These are phyloP conservation scores for Myrmaecium sp. DNA, from an alignment of 2,329 filamentous ascomycete species.

Conservation along the genomic window DNA sequence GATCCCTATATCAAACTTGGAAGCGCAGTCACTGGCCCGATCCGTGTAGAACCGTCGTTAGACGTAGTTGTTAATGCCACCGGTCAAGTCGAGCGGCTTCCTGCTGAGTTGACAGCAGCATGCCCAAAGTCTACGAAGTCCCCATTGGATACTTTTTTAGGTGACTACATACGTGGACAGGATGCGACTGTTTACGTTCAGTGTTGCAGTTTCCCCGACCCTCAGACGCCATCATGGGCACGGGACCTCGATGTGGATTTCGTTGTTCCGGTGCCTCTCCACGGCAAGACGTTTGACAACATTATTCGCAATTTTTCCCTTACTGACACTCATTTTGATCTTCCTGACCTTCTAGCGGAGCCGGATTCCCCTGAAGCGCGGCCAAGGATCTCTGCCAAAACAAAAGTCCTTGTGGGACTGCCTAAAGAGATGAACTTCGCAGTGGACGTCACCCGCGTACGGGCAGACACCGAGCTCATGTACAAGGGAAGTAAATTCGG, in stretches of 20 bases:
- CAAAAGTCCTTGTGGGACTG: slow-evolving; percentile 60
- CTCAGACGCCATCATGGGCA: slow-evolving; percentile 66
- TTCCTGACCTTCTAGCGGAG: slow-evolving; percentile 67
- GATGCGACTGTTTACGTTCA: slow-evolving; percentile 68
- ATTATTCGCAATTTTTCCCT: slow-evolving; percentile 79
- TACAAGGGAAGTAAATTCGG: slow-evolving; percentile 68
- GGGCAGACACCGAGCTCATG: slow-evolving; percentile 62
- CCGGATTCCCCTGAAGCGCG: slow-evolving; percentile 55
- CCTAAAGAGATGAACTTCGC: slow-evolving; percentile 79
- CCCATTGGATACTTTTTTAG: slow-evolving; percentile 68
- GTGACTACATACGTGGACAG: slow-evolving; percentile 65
- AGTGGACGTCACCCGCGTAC: slow-evolving; percentile 59
- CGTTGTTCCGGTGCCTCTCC: slow-evolving; percentile 69
- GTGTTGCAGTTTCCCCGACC: slow-evolving; percentile 50
- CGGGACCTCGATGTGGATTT: slow-evolving; percentile 64
- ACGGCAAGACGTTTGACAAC: slow-evolving; percentile 63
- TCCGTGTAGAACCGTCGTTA: slow-evolving; percentile 51
- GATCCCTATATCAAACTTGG: slow-evolving; percentile 66
- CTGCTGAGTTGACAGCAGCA: slow-evolving; percentile 50
- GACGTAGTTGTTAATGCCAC: slow-evolving; percentile 53
- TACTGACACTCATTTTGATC: slow-evolving; percentile 65
- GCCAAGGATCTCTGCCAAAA: slow-evolving; percentile 67
- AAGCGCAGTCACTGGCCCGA: slow-evolving; percentile 49
- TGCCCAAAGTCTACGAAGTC: slow-evolving; percentile 68
- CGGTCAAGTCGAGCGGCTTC: slow-evolving; percentile 56